Evolutionary conservation across 495 filamentous ascomycete species (phyloP).

Genomic region (Aspergillus saccharolyticus): DNA sequence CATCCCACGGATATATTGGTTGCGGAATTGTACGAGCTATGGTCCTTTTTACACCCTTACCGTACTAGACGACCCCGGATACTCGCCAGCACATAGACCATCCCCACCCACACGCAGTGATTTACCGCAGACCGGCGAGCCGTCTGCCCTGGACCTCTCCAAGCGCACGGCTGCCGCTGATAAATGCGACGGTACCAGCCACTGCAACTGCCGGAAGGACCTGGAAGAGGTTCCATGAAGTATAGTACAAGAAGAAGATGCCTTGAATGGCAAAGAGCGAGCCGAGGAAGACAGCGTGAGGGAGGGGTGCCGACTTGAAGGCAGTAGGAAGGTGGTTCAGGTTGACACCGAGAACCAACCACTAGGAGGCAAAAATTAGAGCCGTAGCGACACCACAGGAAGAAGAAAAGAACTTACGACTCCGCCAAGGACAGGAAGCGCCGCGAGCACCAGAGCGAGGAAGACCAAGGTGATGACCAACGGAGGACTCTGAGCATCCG

Average conservation of each 20-base stretch:
- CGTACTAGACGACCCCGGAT: not conserved
- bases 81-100: not conserved
- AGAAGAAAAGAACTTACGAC: slow-evolving; percentile 46
- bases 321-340: slow-evolving; percentile 72
- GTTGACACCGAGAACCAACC: slow-evolving; percentile 80
- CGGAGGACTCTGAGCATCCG: slow-evolving; percentile 75
- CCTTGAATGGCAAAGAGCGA: slow-evolving; percentile 83
- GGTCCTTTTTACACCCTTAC: not conserved
- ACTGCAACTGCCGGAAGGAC: slow-evolving; percentile 66
- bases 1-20: not conserved
- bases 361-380: slow-evolving; percentile 42
- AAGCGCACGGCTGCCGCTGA: slow-evolving; percentile 88
- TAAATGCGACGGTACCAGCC: slow-evolving; percentile 65
- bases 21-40: not conserved
- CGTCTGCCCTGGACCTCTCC: slow-evolving; percentile 87
- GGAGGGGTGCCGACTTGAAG: slow-evolving; percentile 63
- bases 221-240: slow-evolving; percentile 89
- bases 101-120: not conserved
- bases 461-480: slow-evolving; percentile 78
- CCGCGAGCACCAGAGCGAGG: slow-evolving; percentile 60
- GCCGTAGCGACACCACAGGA: not conserved
- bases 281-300: slow-evolving; percentile 75
- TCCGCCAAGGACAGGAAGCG: slow-evolving; percentile 66
- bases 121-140: slow-evolving; percentile 71
- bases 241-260: slow-evolving; percentile 94